Evolutionary conservation across 2,329 filamentous ascomycete genomes (phyloP).

Genomic region (Pseudocercospora fuligena): DNA sequence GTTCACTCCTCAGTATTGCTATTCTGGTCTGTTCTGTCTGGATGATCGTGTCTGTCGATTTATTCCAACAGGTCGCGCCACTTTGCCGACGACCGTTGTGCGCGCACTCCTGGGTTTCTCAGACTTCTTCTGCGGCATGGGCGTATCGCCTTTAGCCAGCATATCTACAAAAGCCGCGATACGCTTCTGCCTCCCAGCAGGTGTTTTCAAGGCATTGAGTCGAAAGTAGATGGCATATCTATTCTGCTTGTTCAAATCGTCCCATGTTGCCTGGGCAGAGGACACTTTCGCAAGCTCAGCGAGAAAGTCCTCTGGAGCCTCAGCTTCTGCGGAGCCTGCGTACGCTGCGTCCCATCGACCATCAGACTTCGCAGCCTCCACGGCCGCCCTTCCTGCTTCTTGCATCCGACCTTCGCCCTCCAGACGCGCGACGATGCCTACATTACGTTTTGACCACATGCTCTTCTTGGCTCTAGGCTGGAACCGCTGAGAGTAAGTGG

Average conservation of each 20-base stretch:
- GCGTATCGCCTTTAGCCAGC: constrained; percentile 26
- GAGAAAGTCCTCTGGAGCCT: constrained; percentile 57
- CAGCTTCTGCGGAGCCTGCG: constrained; percentile 53
- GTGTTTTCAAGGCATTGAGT: constrained; percentile 48
- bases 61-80: neutral
- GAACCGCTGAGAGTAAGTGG: constrained; percentile 61
- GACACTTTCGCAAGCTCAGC: constrained; percentile 47
- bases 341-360: constrained; percentile 65
- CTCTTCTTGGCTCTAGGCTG: constrained; percentile 61
- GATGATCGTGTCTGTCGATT: neutral
- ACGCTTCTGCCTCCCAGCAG: constrained; percentile 41
- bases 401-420: constrained; percentile 55
- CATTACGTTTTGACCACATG: constrained; percentile 65
- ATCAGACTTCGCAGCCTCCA: constrained; percentile 61
- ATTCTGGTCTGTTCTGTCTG: neutral
- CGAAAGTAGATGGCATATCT: constrained; percentile 55
- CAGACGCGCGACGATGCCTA: constrained; percentile 56
- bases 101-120: neutral
- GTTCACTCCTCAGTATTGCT: neutral
- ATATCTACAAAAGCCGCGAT: constrained; percentile 44
- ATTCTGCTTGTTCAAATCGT: constrained; percentile 51
- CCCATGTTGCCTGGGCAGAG: constrained; percentile 48
- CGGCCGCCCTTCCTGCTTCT: constrained; percentile 53
- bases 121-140: constrained; percentile 21
- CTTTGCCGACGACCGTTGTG: neutral